Percentiles rank a stretch among this genome's conserved stretches.
These are phyloP conservation scores for Daedaleopsis sinensis DNA, from an alignment of 768 basidiomycete genomes.

Conservation along the genomic window DNA sequence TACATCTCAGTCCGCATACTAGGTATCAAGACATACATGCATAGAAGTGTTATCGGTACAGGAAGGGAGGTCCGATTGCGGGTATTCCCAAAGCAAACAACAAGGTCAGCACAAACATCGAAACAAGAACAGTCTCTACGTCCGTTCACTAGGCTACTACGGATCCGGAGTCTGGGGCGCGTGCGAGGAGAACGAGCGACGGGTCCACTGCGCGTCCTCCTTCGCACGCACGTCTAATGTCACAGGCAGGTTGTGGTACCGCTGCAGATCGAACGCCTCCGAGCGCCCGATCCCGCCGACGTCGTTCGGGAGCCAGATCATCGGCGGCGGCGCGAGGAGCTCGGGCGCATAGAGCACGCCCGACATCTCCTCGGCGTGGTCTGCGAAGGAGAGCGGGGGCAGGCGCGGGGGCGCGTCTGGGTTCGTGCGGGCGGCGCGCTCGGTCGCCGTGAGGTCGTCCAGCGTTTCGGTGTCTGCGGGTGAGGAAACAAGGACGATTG, in stretches of 20 bases:
- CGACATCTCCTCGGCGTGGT: constrained; percentile 77
- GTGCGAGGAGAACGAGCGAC: constrained; percentile 21
- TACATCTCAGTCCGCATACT: background rate
- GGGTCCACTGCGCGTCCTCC: constrained; percentile 51
- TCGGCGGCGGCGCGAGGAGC: constrained; percentile 73
- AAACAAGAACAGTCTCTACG: too few species aligned
- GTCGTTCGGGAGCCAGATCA: constrained; percentile 88
- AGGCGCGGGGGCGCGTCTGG: constrained; percentile 77
- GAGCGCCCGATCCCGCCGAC: constrained; percentile 70
- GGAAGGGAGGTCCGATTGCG: background rate
- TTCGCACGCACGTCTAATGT: constrained; percentile 66
- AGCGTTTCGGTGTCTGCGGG: constrained; percentile 68
- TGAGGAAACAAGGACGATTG: background rate
- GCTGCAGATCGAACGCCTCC: constrained; percentile 76
- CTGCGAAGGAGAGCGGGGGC: constrained; percentile 67
- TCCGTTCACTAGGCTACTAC: background rate
- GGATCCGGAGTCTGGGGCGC: constrained; percentile 2
- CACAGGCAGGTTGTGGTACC: constrained; percentile 70
- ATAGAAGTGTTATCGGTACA: constrained; percentile 9
- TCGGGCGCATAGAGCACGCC: constrained; percentile 83
- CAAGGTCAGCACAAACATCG: background rate
- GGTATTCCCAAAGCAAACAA: background rate
- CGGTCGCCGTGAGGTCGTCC: constrained; percentile 81
- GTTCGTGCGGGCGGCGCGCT: constrained; percentile 75
- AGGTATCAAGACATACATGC: constrained; percentile 8